Evolutionary conservation across 768 basidiomycete genomes (phyloP).

Genomic region (Termitomyces sp.): DNA sequence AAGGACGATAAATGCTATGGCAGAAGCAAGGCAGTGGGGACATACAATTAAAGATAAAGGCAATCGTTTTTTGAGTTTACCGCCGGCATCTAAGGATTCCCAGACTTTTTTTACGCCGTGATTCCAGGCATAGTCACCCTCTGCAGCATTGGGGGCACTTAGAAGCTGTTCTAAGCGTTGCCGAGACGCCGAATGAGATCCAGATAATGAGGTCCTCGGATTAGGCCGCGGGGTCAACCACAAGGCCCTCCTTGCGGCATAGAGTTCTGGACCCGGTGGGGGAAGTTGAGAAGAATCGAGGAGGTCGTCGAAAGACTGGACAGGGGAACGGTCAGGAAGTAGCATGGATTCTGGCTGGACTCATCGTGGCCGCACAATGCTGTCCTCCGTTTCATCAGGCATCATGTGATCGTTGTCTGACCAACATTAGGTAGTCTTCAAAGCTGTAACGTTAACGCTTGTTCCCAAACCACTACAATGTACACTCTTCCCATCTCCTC

Average conservation of each 20-base stretch:
- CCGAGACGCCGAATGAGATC: constrained; percentile 32
- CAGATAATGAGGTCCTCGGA: constrained; percentile 1
- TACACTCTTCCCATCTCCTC: constrained; percentile 65
- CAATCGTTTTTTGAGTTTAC: constrained; percentile 52
- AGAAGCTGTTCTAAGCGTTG: constrained; percentile 51
- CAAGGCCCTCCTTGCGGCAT: constrained; percentile 54
- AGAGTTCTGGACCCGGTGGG: constrained; percentile 61
- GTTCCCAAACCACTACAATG: constrained; percentile 32
- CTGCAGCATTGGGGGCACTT: constrained; percentile 38
- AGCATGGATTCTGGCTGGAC: constrained; percentile 6
- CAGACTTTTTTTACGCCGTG: constrained; percentile 58
- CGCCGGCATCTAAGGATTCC: constrained; percentile 58
- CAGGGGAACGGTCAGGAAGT: not conserved
- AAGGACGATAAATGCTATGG: constrained; percentile 12
- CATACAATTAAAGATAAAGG: constrained; percentile 64
- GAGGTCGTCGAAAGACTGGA: constrained; percentile 32
- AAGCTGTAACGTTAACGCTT: constrained; percentile 12
- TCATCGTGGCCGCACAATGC: not conserved
- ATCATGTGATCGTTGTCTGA: constrained; percentile 13
- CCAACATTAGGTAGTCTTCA: constrained; percentile 2
- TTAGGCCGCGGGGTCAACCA: constrained; percentile 45
- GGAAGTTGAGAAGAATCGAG: constrained; percentile 42
- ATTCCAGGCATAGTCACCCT: constrained; percentile 53
- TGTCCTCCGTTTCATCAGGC: constrained; percentile 6
- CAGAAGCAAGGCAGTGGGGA: constrained; percentile 12